Evolutionary conservation across 805 yeast species (phyloP), one percentile per base, ranked within the genome.

Genomic region (Myxozyma sirexii): DNA sequence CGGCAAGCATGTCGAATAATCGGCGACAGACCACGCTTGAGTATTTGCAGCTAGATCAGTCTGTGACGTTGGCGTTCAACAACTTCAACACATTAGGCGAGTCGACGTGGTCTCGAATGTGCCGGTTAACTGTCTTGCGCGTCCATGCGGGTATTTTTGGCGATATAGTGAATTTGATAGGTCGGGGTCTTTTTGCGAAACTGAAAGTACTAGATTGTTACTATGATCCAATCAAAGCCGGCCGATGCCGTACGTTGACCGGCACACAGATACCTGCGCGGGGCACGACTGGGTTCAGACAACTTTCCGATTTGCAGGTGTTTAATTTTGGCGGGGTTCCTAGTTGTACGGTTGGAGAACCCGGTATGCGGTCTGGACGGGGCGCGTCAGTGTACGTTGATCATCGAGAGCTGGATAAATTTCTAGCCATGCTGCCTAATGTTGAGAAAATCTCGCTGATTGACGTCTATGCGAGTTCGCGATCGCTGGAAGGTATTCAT

Each of bases 251-350:
- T 12, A 43, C 51, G 12, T 24, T 56, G 19, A 17, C 39, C 21
- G 27, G 31, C 6, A 15, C 31, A 12, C 19, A n/a, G 10, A 26
- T 56, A 26, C 58, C 53, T 3, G 19, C n/a, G 8, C 46, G 44
- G 26, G 50, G 21, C 15, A 29, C 31, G 12, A 21, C 55, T 17
- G 50, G 43, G 17, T 49, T 33, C 33, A 17, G 39, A 21, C n/a
- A 45, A n/a, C 33, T 55, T 10, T 3, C 33, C n/a, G 37, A 33
- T 7, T 27, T 56, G 17, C 35, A 50, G 29, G 41, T 56, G 3
- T 56, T 56, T 33, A 56, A 56, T 35, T 33, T 56, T 19, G 59
- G 59, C 17, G 59, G 59, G 8, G 5, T 43, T 10, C 21, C 54
- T 15, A 39, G 39, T 4, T 41, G 21, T 17, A 26, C 23, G 13